Percentiles rank a stretch among this genome's conserved stretches.
These are phyloP conservation scores for Penicillium sp. DNA, from an alignment of 2,329 filamentous ascomycete species.

Conservation along the genomic window DNA sequence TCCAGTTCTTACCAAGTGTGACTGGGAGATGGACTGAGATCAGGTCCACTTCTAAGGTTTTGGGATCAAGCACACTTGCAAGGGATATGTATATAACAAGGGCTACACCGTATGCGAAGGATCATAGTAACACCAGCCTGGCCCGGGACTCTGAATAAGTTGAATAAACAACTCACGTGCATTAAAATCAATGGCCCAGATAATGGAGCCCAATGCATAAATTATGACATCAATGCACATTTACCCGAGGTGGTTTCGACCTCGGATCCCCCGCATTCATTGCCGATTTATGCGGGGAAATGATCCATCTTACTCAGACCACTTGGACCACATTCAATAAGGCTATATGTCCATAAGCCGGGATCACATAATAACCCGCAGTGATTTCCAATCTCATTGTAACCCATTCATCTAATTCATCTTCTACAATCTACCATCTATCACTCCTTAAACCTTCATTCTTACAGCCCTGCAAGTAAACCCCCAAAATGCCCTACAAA, in stretches of 20 bases:
- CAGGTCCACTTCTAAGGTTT: too few species aligned
- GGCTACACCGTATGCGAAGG: too few species aligned
- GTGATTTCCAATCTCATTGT: neutral
- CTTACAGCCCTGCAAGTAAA: neutral
- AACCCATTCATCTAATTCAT: neutral
- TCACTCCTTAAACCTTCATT: neutral
- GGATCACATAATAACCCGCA: neutral
- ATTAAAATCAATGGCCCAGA: too few species aligned
- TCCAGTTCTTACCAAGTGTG: too few species aligned
- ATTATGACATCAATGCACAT: neutral
- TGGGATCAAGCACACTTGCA: too few species aligned
- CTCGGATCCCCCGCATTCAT: slow-evolving; percentile 19
- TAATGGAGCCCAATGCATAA: too few species aligned
- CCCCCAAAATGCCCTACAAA: slow-evolving; percentile 50
- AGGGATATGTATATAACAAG: too few species aligned
- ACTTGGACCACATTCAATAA: neutral
- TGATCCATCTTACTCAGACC: neutral
- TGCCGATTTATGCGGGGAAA: slow-evolving; percentile 18
- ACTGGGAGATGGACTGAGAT: too few species aligned
- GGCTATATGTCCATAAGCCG: neutral
- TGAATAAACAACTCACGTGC: too few species aligned
- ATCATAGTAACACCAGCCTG: too few species aligned
- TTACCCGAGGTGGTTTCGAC: neutral
- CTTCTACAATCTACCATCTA: neutral
- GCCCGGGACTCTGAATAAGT: too few species aligned